Conservation (phyloP, 768 basidiomycete genomes). For the Amanita muscaria region DNA sequence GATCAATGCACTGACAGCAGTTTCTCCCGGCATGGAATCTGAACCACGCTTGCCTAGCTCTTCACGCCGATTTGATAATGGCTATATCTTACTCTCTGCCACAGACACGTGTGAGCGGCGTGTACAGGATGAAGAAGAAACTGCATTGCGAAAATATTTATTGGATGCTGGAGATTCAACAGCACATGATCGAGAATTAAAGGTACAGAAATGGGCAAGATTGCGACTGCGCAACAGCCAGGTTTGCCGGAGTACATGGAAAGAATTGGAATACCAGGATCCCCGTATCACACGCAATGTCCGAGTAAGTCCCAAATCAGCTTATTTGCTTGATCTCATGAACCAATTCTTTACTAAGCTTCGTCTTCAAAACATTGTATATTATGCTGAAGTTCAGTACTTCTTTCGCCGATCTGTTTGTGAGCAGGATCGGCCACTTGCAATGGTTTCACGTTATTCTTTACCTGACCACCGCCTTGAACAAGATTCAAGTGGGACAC, state of each 20-base stretch:
- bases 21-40: conserved; percentile 10
- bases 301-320: no score
- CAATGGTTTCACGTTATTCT: no score
- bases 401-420: no score
- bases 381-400: no score
- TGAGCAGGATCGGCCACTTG: no score
- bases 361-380: no score
- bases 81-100: conserved; percentile 9
- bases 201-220: conserved; percentile 11
- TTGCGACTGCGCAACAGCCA: conserved; percentile 16
- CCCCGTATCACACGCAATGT: no score
- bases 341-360: no score
- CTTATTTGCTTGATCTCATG: no score
- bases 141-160: background rate
- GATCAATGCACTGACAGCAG: conserved; percentile 10
- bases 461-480: no score
- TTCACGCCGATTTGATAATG: conserved; percentile 9
- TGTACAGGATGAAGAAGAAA: background rate
- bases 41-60: background rate
- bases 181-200: background rate
- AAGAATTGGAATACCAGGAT: conserved; percentile 7
- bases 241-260: conserved; percentile 14
- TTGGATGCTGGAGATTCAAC: background rate
- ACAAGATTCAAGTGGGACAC: no score
- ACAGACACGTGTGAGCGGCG: background rate